Evolutionary conservation across 345 rosid genomes (phyloP).

Genomic region (Eucalyptus albens): DNA sequence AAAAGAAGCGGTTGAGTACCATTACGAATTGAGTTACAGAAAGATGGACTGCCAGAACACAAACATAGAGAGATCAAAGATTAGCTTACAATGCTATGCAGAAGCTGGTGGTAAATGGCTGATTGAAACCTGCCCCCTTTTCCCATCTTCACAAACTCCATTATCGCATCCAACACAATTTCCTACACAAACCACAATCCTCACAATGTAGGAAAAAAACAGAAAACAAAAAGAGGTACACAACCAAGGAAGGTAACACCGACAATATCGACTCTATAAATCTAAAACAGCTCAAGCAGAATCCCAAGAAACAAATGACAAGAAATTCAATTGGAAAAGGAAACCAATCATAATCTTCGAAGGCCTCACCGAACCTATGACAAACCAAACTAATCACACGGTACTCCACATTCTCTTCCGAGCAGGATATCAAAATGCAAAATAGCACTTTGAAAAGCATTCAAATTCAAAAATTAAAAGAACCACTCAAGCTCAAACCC

Average conservation of each 20-base stretch:
- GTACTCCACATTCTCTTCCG: background rate
- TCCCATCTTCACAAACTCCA: slow-evolving; percentile 72
- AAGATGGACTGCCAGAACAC: background rate
- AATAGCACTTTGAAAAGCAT: background rate
- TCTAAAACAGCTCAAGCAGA: background rate
- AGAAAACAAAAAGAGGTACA: background rate
- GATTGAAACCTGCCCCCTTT: slow-evolving; percentile 64
- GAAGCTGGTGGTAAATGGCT: slow-evolving; percentile 54
- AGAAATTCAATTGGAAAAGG: background rate
- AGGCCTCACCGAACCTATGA: background rate
- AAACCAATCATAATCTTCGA: background rate
- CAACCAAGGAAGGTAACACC: background rate
- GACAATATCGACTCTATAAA: background rate
- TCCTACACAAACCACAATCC: slow-evolving; percentile 29
- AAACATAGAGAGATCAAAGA: background rate
- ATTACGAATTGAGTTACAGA: background rate
- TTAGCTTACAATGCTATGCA: slow-evolving; percentile 50
- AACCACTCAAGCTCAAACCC: background rate
- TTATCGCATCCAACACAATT: slow-evolving; percentile 60
- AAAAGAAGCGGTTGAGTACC: background rate
- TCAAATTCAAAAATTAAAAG: too few species aligned
- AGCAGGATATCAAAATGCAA: background rate
- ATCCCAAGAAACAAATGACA: background rate
- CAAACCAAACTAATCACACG: background rate
- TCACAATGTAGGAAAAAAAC: background rate